Conservation (phyloP, 805 yeast genomes). For the Brettanomyces naardenensis region DNA sequence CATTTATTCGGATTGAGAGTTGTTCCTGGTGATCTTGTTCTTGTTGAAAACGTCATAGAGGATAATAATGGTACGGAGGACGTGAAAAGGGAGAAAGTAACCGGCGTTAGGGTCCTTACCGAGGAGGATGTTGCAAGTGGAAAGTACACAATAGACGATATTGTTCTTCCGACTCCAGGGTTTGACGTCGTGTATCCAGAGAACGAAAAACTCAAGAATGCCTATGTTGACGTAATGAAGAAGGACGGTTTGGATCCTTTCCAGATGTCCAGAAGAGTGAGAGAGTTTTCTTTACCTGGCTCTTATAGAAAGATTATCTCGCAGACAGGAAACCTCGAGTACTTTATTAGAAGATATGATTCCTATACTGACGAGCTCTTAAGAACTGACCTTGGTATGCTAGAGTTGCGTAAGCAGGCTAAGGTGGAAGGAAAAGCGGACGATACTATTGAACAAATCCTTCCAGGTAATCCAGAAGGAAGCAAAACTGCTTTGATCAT, state of each 20-base stretch:
- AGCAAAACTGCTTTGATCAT: conserved; percentile 62
- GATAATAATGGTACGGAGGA: conserved; percentile 62
- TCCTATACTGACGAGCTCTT: conserved; percentile 65
- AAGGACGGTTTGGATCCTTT: conserved; percentile 78
- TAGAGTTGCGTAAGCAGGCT: conserved; percentile 23
- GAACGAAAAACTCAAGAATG: conserved; percentile 48
- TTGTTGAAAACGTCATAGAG: conserved; percentile 27
- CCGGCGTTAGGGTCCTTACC: conserved; percentile 69
- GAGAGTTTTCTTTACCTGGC: conserved; percentile 89
- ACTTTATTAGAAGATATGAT: conserved; percentile 51
- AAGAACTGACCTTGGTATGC: conserved; percentile 65
- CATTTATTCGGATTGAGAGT: conserved; percentile 60
- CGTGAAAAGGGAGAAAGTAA: conserved; percentile 44
- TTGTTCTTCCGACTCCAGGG: conserved; percentile 96
- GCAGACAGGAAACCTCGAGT: conserved; percentile 57
- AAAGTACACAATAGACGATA: conserved; percentile 63
- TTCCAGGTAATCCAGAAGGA: conserved; percentile 31
- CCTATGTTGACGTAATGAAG: conserved; percentile 67
- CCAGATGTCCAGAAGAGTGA: conserved; percentile 74
- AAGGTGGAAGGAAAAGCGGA: conserved; percentile 9
- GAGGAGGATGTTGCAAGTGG: conserved; percentile 57
- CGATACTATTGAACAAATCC: conserved; percentile 17
- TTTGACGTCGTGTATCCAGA: conserved; percentile 83
- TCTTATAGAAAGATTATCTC: conserved; percentile 72
- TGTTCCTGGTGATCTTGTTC: conserved; percentile 76